A percentile compares a stretch with the other conserved stretches of the same genome.
Conservation (phyloP, 352 stramenopile species). For the Phytophthora fragariae region DNA sequence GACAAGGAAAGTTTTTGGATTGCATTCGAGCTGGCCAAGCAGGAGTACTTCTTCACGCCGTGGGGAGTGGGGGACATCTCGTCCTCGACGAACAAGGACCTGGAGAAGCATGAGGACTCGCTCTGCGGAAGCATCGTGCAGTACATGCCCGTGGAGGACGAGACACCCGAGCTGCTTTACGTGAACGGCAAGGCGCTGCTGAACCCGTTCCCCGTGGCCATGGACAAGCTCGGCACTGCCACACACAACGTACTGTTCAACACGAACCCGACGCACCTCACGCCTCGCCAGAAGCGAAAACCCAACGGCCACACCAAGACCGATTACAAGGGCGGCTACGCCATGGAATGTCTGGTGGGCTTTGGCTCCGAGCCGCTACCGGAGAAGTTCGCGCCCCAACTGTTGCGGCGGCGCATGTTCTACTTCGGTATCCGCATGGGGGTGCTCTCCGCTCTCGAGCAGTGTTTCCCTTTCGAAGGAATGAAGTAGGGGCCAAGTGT, state of each 20-base stretch:
- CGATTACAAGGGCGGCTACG: constrained; percentile 32
- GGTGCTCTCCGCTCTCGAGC: constrained; percentile 36
- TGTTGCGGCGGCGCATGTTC: constrained; percentile 52
- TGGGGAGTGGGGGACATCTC: constrained; percentile 42
- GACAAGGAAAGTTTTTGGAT: constrained; percentile 62
- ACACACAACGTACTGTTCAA: constrained; percentile 54
- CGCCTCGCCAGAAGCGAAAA: constrained; percentile 39
- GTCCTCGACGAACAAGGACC: constrained; percentile 40
- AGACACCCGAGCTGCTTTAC: constrained; percentile 49
- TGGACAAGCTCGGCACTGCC: constrained; percentile 28
- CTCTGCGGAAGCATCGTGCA: constrained; percentile 54
- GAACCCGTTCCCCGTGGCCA: constrained; percentile 43
- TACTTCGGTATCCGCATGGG: constrained; percentile 49
- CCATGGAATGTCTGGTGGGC: constrained; percentile 52
- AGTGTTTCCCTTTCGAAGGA: constrained; percentile 40
- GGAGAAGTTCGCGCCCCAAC: constrained; percentile 31
- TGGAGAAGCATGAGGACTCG: constrained; percentile 43
- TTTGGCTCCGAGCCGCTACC: constrained; percentile 57
- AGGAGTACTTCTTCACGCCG: constrained; percentile 56
- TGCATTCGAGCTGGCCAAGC: constrained; percentile 44
- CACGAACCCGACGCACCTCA: constrained; percentile 58
- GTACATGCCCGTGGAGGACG: constrained; percentile 42
- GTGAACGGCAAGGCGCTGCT: constrained; percentile 63
- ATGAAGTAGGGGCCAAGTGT: constrained; percentile 23
- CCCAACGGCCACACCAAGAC: constrained; percentile 32